Evolutionary conservation across 306 rosid genomes (phyloP).

Genomic region (Carpinus viminea): DNA sequence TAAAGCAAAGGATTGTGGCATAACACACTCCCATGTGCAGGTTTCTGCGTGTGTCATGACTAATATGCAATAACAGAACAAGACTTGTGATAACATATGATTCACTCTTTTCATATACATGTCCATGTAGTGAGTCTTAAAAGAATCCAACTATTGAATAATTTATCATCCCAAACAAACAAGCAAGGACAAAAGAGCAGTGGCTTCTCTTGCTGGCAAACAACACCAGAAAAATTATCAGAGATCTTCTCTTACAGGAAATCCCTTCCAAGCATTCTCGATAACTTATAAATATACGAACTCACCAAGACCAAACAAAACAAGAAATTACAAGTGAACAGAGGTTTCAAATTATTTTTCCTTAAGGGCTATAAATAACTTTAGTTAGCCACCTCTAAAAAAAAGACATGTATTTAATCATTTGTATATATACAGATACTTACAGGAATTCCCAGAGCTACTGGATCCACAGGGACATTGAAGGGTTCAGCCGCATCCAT

Average conservation of each 20-base stretch:
- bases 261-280: neutral
- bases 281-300: neutral
- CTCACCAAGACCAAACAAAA: neutral
- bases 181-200: neutral
- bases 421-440: conserved; percentile 32
- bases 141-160: neutral
- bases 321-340: neutral
- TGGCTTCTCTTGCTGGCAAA: neutral
- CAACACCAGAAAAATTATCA: neutral
- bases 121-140: neutral
- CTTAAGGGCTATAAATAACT: neutral
- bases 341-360: neutral
- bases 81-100: neutral
- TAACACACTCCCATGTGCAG: conserved; percentile 9
- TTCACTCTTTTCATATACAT: neutral
- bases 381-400: neutral
- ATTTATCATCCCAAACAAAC: neutral
- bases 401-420: conserved; percentile 11
- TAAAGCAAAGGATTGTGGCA: conserved; percentile 12
- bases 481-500: conserved; percentile 98
- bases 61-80: conserved; percentile 6
- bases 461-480: conserved; percentile 94
- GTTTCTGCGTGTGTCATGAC: neutral
- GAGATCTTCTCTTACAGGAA: neutral
- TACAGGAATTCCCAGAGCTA: conserved; percentile 94